Evolutionary conservation across 306 rosid genomes (phyloP).

Genomic region (Lagenaria siceraria): DNA sequence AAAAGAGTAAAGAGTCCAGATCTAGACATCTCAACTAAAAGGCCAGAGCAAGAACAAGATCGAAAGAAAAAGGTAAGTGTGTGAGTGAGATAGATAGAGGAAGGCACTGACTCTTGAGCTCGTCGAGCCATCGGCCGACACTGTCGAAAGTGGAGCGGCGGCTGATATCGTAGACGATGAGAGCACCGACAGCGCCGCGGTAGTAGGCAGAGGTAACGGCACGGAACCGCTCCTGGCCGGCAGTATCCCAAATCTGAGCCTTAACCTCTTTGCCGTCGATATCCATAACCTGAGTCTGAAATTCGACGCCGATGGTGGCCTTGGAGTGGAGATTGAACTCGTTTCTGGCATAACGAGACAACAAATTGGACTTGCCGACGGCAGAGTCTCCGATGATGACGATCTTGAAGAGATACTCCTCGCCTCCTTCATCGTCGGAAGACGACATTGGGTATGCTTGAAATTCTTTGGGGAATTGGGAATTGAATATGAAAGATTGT

Average conservation of each 20-base stretch:
- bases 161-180: conserved; percentile 67
- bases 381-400: conserved; percentile 87
- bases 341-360: conserved; percentile 71
- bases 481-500: neutral
- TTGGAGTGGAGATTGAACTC: conserved; percentile 83
- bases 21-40: conserved; percentile 2
- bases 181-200: conserved; percentile 89
- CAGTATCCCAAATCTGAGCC: conserved; percentile 99
- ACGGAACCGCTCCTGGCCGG: conserved; percentile 89
- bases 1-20: conserved; percentile 1
- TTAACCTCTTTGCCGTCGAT: conserved; percentile 76
- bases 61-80: neutral
- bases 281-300: conserved; percentile 77
- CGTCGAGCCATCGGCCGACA: conserved; percentile 86
- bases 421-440: conserved; percentile 76
- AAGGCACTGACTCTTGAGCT: conserved; percentile 58
- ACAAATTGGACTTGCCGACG: conserved; percentile 76
- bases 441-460: conserved; percentile 29
- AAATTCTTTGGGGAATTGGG: neutral
- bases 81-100: neutral
- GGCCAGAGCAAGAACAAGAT: neutral
- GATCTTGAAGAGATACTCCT: conserved; percentile 88
- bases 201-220: conserved; percentile 96
- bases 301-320: conserved; percentile 95
- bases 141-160: conserved; percentile 83